These are phyloP conservation scores for Euphorbia lathyris DNA, from an alignment of 345 rosid species.

Conservation along the genomic window DNA sequence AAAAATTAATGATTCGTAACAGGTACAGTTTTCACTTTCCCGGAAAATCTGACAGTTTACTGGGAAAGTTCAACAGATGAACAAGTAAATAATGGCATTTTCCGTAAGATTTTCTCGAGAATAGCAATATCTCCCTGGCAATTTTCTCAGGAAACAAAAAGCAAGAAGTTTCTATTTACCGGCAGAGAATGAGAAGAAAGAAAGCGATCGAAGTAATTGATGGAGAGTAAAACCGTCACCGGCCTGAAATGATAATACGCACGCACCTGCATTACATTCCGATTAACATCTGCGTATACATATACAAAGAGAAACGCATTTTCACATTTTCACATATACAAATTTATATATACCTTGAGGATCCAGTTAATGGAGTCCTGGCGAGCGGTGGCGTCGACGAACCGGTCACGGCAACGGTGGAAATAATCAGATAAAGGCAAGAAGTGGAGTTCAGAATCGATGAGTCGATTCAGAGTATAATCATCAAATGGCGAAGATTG, in stretches of 20 bases:
- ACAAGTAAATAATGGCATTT: conserved; percentile 1
- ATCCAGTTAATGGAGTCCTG: conserved; percentile 75
- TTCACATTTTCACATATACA: background rate
- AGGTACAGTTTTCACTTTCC: conserved; percentile 11
- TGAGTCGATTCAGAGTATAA: conserved; percentile 19
- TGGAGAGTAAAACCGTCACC: conserved; percentile 47
- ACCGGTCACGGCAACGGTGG: conserved; percentile 41
- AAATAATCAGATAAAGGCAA: conserved; percentile 42
- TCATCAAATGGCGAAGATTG: conserved; percentile 31
- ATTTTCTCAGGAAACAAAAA: conserved; percentile 16
- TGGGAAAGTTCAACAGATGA: background rate
- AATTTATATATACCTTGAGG: conserved; percentile 33
- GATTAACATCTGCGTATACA: too few relatives aligned
- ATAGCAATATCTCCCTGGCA: background rate
- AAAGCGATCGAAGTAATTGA: conserved; percentile 65
- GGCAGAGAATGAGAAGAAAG: conserved; percentile 46
- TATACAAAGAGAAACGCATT: too few relatives aligned
- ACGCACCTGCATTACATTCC: conserved; percentile 48
- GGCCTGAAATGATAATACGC: conserved; percentile 46
- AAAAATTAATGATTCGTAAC: background rate
- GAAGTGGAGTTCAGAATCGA: conserved; percentile 38
- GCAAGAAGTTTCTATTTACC: conserved; percentile 22
- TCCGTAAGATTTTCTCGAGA: background rate
- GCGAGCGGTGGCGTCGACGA: conserved; percentile 51
- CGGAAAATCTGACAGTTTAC: conserved; percentile 17